phyloP scores from a whole-genome alignment of 2,329 filamentous ascomycete species.

The Alternaria triticimaculans region DNA sequence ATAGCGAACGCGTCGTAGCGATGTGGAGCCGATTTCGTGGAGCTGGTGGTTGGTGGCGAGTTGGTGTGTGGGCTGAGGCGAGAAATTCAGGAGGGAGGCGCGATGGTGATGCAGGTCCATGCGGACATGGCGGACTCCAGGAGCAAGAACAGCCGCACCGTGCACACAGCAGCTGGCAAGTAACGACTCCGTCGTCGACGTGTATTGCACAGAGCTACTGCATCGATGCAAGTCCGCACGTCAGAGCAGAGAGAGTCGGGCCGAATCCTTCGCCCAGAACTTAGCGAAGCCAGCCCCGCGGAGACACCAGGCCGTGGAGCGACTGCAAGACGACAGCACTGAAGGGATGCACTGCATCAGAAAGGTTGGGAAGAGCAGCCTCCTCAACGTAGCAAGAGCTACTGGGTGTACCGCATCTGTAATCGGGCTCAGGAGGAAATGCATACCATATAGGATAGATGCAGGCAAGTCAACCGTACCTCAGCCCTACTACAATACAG shows the following conservation, averaged over 20 bases:
- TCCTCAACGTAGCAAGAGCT: no score
- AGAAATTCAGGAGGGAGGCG: slow-evolving; percentile 6
- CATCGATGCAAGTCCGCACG: neutral
- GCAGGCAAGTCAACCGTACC: neutral
- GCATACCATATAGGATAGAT: neutral
- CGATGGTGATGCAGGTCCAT: neutral
- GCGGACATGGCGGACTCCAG: neutral
- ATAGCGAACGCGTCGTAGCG: neutral
- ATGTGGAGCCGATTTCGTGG: neutral
- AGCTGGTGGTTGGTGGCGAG: slow-evolving; percentile 1
- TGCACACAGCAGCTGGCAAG: neutral
- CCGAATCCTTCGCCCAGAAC: slow-evolving; percentile 1
- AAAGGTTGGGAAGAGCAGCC: neutral
- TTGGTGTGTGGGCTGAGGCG: neutral
- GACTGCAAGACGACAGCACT: neutral
- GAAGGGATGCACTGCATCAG: neutral
- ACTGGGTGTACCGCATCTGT: neutral
- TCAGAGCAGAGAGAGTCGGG: slow-evolving; percentile 6
- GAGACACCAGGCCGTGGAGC: neutral
- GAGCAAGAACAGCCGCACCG: neutral
- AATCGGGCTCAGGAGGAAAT: neutral
- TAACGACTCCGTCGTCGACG: neutral
- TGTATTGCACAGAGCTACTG: neutral
- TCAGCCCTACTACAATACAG: neutral
- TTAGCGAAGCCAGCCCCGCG: slow-evolving; percentile 3